Percentiles rank a stretch among this genome's conserved stretches.
Conservation (phyloP, 2,329 filamentous ascomycete genomes). For the Ceratocystis smalleyi region DNA sequence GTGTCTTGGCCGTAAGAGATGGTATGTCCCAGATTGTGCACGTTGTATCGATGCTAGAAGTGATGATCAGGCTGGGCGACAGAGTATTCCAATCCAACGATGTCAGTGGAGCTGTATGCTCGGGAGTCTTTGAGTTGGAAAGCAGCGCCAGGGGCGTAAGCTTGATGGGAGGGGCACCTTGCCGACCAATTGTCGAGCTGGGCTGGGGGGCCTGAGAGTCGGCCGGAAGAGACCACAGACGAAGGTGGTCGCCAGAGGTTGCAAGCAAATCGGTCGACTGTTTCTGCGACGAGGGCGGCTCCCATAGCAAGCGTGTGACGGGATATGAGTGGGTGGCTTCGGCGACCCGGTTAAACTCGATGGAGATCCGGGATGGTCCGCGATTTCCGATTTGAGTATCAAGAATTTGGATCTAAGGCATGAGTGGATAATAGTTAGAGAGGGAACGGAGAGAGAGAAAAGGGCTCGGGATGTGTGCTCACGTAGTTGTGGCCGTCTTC, state of each 20-base stretch:
- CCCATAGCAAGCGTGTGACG: conserved; percentile 88
- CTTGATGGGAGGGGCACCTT: conserved; percentile 51
- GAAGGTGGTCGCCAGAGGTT: conserved; percentile 85
- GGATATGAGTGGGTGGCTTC: conserved; percentile 97
- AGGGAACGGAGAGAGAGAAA: conserved; percentile 13
- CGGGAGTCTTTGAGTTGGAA: conserved; percentile 95
- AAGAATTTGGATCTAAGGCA: conserved; percentile 76
- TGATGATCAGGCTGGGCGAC: conserved; percentile 93
- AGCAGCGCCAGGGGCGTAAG: conserved; percentile 81
- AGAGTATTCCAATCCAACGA: conserved; percentile 97
- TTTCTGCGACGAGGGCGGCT: conserved; percentile 87
- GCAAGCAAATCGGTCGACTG: conserved; percentile 88
- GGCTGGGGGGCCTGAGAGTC: conserved; percentile 38
- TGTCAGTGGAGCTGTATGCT: conserved; percentile 91
- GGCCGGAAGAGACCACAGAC: conserved; percentile 80
- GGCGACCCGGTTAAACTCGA: conserved; percentile 86
- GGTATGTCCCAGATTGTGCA: conserved; percentile 99
- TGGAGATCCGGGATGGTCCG: conserved; percentile 54
- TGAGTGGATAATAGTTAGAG: conserved; percentile 17
- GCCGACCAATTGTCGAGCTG: conserved; percentile 53
- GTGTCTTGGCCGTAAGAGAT: conserved; percentile 91
- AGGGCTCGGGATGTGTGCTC: conserved; percentile 23
- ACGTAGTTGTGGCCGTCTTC: conserved; percentile 98
- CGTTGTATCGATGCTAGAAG: conserved; percentile 95
- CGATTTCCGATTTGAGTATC: conserved; percentile 67